Evolutionary conservation across 2,329 filamentous ascomycete species (phyloP), one percentile per base, ranked within the genome.

Genomic region (Dryadomyces sulphureus): DNA sequence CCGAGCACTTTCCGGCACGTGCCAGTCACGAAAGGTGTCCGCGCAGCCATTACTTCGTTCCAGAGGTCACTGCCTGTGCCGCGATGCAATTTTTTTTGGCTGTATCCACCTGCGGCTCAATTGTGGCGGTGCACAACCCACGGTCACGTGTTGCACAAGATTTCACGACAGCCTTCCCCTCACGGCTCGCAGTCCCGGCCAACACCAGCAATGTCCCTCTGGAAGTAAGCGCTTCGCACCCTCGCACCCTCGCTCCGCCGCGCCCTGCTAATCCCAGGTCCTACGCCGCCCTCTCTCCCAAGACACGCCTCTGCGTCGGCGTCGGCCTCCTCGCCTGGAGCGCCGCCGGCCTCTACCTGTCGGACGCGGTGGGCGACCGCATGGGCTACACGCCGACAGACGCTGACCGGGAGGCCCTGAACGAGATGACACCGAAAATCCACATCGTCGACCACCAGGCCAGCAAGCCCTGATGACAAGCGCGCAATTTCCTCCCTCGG

Each of bases 261-360:
- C n/a, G n/a, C n/a, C n/a, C n/a, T n/a, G n/a, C 21, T 16, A n/a
- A 49, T 8, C 7, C 30, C 27, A 84, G 79, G 56, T 69, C 78
- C 45, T 94, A 88, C 67, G 79, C 73, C 58, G 77, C 74, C 55
- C 78, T 94, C 45, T 66, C 80, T 4, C 74, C 81, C 17, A 79
- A 75, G 54, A 81, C 83, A 21, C 82, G 84, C 47, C 64, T 85
- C 38, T 64, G 80, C 41, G 70, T 94, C 51, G 89, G 89, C 54
- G 60, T 78, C 42, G 82, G 79, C 54, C 64, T 94, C 53, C 77
- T 94, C 57, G 75, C 75, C 30, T 94, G 87, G 76, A 86, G 85
- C 14, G 65, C 69, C 36, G 65, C 77, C 36, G 89, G 86, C 16
- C 70, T 92, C n/a, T 80, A 81, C 58, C 58, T 84, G 17, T 78